Conservation (phyloP, 129 eudicot species). For the Centaurea solstitialis region DNA sequence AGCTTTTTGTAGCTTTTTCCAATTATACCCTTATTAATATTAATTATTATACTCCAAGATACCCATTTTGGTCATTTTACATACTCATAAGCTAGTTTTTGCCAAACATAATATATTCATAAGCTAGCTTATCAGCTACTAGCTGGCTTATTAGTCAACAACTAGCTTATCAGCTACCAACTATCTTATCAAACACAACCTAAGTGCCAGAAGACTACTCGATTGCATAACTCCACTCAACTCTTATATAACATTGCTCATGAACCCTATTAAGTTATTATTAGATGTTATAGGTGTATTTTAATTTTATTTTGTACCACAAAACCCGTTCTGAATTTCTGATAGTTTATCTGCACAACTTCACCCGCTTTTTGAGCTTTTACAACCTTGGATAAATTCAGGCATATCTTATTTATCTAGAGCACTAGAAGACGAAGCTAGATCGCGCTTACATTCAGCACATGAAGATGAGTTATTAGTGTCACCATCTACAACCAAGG, state of each 20-base stretch:
- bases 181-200: too few species aligned
- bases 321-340: not conserved
- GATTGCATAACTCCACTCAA: not conserved
- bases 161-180: too few species aligned
- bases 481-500: constrained; percentile 27
- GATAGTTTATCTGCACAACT: not conserved
- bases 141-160: too few species aligned
- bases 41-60: too few species aligned
- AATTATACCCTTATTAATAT: too few species aligned
- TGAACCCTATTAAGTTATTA: not conserved
- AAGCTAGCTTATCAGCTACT: too few species aligned
- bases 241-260: not conserved
- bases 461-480: constrained; percentile 47
- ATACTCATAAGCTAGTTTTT: too few species aligned
- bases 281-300: not conserved
- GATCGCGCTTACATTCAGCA: constrained; percentile 40
- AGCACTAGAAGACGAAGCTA: constrained; percentile 80
- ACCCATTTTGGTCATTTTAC: too few species aligned
- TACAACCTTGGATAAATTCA: constrained; percentile 62
- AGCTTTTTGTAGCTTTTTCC: too few species aligned
- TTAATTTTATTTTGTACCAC: not conserved
- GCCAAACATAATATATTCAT: too few species aligned
- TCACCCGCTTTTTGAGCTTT: constrained; percentile 40
- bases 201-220: not conserved
- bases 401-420: constrained; percentile 99